Evolutionary conservation across 345 rosid genomes (phyloP).

Genomic region (Abelmoschus esculentus): DNA sequence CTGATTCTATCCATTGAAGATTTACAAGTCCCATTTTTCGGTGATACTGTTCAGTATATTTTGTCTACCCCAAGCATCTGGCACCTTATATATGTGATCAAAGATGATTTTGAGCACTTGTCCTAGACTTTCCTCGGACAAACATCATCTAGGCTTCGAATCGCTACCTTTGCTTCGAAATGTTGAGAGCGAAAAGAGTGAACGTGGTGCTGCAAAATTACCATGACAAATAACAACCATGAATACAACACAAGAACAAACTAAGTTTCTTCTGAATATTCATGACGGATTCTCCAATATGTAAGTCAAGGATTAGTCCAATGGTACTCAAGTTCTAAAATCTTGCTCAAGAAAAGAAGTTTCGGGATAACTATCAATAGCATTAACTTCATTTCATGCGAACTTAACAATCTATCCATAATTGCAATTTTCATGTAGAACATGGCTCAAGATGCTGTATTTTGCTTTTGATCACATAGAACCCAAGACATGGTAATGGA

Average conservation of each 20-base stretch:
- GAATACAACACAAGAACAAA: not conserved
- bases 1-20: not conserved
- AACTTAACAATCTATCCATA: too few relatives aligned
- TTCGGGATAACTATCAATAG: too few relatives aligned
- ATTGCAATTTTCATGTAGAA: too few relatives aligned
- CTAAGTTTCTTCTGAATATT: not conserved
- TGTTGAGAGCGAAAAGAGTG: slow-evolving; percentile 90
- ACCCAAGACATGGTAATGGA: not conserved
- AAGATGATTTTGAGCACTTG: slow-evolving; percentile 26
- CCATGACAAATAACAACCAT: not conserved
- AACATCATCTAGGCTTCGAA: slow-evolving; percentile 40
- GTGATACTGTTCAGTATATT: not conserved
- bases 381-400: too few relatives aligned
- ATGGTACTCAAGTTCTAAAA: too few relatives aligned
- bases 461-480: too few relatives aligned
- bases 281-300: too few relatives aligned
- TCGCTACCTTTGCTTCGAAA: slow-evolving; percentile 95
- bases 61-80: slow-evolving; percentile 25
- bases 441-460: too few relatives aligned
- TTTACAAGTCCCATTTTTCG: slow-evolving; percentile 8
- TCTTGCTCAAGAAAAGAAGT: too few relatives aligned
- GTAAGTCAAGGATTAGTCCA: too few relatives aligned
- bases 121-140: slow-evolving; percentile 9
- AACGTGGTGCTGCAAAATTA: slow-evolving; percentile 67
- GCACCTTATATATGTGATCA: slow-evolving; percentile 5